Evolutionary conservation across 78 protist species (phyloP), one percentile per base, ranked within the genome.

Genomic region (Tieghemostelium lacteum): DNA sequence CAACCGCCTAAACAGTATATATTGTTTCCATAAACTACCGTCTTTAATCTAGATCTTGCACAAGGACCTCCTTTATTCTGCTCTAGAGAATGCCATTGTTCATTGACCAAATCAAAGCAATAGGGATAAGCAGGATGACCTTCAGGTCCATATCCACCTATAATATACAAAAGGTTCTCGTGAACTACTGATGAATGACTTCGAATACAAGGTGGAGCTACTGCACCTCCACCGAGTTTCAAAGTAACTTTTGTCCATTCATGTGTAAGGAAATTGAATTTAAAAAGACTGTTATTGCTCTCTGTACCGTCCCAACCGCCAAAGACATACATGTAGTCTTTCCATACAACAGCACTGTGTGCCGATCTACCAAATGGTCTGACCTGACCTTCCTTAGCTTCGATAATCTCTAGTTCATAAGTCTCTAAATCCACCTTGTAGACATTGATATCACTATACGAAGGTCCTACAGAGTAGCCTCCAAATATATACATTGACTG

Each of bases 291-390:
- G n/a, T 83, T 83, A 45, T 83, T 83, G 17, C 65, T 42, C 31
- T 69, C 78, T 20, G 69, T 83, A 22, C 91, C 91, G 69, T 83
- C 78, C 91, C 91, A 83, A 60, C 91, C 91, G 42, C 91, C 91
- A 33, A 83, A 83, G 1, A 83, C 69, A 69, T 69, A 83, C 91
- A 83, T 83, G 45, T 58, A 83, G 16, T 69, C 55, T 8, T 29
- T 58, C 77, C 78, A 83, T 24, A 83, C 71, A 2, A 55, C 60
- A 1, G 91, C 76, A 58, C 70, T 58, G 55, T 83, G 91, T 0
- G 91, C 91, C 3, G 91, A 83, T 70, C 91, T 66, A 19, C 91
- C 91, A 22, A 45, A 29, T 28, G 91, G 91, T 33, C 28, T 40
- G 33, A 29, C 33, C 8, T 78, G 78, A 17, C 42, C 66, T 26